Evolutionary conservation across 2,329 filamentous ascomycete species (phyloP).

Genomic region (Nannizziopsis arthrosporioides): DNA sequence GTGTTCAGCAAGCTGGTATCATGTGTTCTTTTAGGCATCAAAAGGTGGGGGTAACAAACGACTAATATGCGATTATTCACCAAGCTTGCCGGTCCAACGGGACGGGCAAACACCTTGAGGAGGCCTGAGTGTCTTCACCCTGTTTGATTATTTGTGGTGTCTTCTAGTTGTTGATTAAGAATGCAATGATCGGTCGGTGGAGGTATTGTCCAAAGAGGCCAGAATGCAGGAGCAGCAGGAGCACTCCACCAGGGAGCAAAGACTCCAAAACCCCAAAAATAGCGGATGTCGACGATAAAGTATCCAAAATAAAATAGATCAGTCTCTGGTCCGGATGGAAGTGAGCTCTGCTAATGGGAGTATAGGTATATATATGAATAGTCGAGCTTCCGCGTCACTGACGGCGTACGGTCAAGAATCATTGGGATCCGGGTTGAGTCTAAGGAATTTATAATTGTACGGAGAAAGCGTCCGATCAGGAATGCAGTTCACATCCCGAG

Average conservation of each 20-base stretch:
- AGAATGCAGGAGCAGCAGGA: too few relatives aligned
- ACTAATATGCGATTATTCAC: not conserved
- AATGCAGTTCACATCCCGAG: not conserved
- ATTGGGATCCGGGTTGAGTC: not conserved
- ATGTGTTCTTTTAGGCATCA: not conserved
- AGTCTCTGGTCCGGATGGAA: not conserved
- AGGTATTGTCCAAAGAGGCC: too few relatives aligned
- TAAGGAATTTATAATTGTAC: too few relatives aligned
- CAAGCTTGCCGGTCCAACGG: not conserved
- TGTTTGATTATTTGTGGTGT: not conserved
- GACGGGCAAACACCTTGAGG: not conserved
- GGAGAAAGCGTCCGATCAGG: not conserved
- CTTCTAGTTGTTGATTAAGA: too few relatives aligned
- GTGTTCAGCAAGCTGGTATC: not conserved
- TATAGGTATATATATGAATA: not conserved
- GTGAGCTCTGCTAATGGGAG: not conserved
- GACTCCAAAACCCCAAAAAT: not conserved
- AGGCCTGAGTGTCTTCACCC: not conserved
- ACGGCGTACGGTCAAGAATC: not conserved
- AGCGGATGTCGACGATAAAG: not conserved
- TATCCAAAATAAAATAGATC: not conserved
- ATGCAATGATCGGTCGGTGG: too few relatives aligned
- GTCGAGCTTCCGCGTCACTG: not conserved
- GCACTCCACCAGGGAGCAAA: too few relatives aligned
- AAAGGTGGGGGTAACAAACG: slow-evolving; percentile 1